Percentiles rank a stretch among this genome's conserved stretches.
These are phyloP conservation scores for Corylus heterophylla DNA, from an alignment of 306 rosid species.

Conservation along the genomic window DNA sequence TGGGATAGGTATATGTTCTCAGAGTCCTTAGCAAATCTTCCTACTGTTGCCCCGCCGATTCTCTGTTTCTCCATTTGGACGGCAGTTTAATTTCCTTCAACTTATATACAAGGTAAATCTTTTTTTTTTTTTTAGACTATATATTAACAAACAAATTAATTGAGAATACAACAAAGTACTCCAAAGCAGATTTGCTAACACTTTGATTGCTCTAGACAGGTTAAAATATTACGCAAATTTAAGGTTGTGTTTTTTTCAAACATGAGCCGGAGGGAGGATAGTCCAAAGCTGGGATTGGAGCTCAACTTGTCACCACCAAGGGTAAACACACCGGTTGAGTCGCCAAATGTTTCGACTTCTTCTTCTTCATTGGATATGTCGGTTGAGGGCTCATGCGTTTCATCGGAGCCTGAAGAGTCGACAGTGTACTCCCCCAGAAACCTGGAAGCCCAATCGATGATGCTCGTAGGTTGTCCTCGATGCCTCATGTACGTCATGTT, in stretches of 20 bases:
- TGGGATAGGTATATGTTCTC: background rate
- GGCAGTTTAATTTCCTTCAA: background rate
- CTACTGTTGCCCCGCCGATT: background rate
- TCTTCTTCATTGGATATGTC: constrained; percentile 35
- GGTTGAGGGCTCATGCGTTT: constrained; percentile 44
- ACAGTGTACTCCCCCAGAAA: background rate
- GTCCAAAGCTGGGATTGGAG: constrained; percentile 37
- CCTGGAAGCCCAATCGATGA: background rate
- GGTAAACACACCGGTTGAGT: background rate
- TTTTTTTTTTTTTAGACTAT: too few species aligned
- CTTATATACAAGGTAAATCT: background rate
- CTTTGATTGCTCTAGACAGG: too few species aligned
- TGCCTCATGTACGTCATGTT: constrained; percentile 68
- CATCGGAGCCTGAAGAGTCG: constrained; percentile 35
- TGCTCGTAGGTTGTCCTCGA: constrained; percentile 56
- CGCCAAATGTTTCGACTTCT: constrained; percentile 3
- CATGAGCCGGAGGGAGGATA: constrained; percentile 37
- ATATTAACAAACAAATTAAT: too few species aligned
- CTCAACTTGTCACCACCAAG: constrained; percentile 38
- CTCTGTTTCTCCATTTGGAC: background rate
- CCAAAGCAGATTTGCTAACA: too few species aligned
- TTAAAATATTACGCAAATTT: too few species aligned
- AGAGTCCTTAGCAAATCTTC: background rate
- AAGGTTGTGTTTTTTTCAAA: background rate
- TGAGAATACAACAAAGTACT: too few species aligned